A percentile compares a stretch with the other conserved stretches of the same genome.
These are phyloP conservation scores for Dacryopinax primogenitus DNA, from an alignment of 768 basidiomycete genomes.

Conservation along the genomic window DNA sequence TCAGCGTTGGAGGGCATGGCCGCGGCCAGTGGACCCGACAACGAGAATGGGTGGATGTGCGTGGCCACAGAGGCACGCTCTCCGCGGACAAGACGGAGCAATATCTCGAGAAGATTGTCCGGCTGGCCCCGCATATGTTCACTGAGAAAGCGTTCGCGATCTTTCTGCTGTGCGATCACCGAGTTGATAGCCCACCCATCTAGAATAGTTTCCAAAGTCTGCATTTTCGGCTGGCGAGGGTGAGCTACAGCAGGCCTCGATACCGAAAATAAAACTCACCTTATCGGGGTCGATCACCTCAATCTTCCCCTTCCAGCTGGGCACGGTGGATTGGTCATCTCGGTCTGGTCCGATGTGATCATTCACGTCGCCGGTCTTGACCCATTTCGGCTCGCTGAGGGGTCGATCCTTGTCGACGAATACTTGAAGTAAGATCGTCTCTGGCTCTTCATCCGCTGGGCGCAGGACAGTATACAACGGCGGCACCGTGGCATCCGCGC, in stretches of 20 bases:
- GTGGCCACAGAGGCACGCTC: conserved; percentile 48
- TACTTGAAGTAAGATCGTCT: conserved; percentile 27
- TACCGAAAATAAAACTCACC: conserved; percentile 38
- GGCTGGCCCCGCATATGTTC: conserved; percentile 67
- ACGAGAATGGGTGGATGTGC: conserved; percentile 39
- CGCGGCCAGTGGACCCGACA: conserved; percentile 38
- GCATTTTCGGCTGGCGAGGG: conserved; percentile 43
- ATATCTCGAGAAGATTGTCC: conserved; percentile 84
- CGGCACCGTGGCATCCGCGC: conserved; percentile 52
- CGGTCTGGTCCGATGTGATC: conserved; percentile 30
- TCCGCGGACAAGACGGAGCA: conserved; percentile 81
- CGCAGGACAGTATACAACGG: conserved; percentile 37
- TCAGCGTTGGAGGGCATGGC: conserved; percentile 64
- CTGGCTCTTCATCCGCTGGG: conserved; percentile 9
- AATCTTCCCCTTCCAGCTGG: conserved; percentile 82
- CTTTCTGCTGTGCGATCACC: conserved; percentile 54
- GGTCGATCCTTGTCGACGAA: conserved; percentile 81
- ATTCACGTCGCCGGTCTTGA: conserved; percentile 84
- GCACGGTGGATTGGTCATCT: conserved; percentile 15
- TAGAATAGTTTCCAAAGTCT: conserved; percentile 80
- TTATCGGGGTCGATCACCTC: conserved; percentile 88
- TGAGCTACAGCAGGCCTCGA: conserved; percentile 7
- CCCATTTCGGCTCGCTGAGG: conserved; percentile 93
- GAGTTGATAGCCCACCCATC: conserved; percentile 85
- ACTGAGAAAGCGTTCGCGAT: conserved; percentile 77